Conservation (phyloP, 2,329 filamentous ascomycete genomes). For the Xylogone sp. region DNA sequence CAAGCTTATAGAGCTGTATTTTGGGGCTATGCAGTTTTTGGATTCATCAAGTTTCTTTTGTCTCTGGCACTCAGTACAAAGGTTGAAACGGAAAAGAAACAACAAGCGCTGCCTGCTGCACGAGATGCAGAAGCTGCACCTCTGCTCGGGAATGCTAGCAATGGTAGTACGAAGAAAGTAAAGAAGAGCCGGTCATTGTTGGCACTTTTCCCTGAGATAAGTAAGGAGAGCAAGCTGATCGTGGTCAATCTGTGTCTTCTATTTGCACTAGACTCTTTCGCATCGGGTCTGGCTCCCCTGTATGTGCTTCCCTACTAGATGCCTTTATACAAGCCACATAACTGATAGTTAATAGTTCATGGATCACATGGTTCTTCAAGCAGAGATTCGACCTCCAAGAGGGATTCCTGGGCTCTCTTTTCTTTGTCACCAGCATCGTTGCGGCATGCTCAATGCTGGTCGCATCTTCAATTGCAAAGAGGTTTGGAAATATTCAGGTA, state of each 20-base stretch:
- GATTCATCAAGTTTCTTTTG: constrained; percentile 52
- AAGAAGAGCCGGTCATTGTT: constrained; percentile 12
- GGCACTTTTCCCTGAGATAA: constrained; percentile 53
- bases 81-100: constrained; percentile 31
- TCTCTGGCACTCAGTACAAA: constrained; percentile 44
- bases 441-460: constrained; percentile 48
- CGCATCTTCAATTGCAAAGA: constrained; percentile 50
- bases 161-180: constrained; percentile 5
- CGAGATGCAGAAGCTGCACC: constrained; percentile 23
- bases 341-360: constrained; percentile 41
- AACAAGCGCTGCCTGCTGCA: constrained; percentile 22
- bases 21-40: constrained; percentile 51
- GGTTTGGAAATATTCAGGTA: constrained; percentile 61
- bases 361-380: constrained; percentile 56
- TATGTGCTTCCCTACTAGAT: constrained; percentile 37
- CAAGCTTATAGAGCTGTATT: constrained; percentile 54
- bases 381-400: constrained; percentile 44
- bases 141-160: constrained; percentile 15
- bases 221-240: constrained; percentile 47
- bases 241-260: constrained; percentile 62
- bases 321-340: constrained; percentile 40
- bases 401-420: constrained; percentile 48
- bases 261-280: constrained; percentile 66
- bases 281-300: constrained; percentile 64
- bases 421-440: constrained; percentile 50